Conservation (phyloP, 768 basidiomycete species). For the Paxillus ammoniavirescens region DNA sequence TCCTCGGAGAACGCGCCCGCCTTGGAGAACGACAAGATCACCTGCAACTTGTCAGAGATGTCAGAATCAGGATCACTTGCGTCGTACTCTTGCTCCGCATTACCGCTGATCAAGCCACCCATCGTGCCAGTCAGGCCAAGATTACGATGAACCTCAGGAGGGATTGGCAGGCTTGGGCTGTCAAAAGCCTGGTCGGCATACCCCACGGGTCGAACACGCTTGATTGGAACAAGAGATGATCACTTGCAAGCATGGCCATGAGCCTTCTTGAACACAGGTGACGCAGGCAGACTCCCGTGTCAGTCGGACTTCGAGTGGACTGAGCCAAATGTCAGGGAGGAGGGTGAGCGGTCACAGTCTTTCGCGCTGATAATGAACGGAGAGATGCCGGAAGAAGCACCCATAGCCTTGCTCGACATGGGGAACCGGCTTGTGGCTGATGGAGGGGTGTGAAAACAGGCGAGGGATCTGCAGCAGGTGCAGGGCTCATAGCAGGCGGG, state of each 20-base stretch:
- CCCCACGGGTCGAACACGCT: constrained; percentile 3
- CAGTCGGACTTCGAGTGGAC: constrained; percentile 31
- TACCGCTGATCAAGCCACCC: constrained; percentile 55
- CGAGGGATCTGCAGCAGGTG: constrained; percentile 54
- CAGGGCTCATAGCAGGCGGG: constrained; percentile 57
- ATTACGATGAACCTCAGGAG: constrained; percentile 51
- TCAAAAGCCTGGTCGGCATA: constrained; percentile 6
- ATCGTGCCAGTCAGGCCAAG: constrained; percentile 70
- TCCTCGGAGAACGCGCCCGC: constrained; percentile 48
- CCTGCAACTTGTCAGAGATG: constrained; percentile 75
- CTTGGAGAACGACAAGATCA: constrained; percentile 50
- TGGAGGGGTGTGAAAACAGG: constrained; percentile 59
- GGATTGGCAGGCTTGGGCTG: constrained; percentile 37
- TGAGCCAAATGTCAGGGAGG: constrained; percentile 38
- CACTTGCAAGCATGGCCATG: constrained; percentile 20
- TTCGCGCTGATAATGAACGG: constrained; percentile 21
- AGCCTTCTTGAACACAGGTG: constrained; percentile 37
- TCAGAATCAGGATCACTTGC: constrained; percentile 71
- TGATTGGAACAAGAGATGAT: constrained; percentile 23
- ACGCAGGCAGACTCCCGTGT: constrained; percentile 18
- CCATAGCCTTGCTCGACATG: constrained; percentile 15
- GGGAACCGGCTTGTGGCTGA: constrained; percentile 37
- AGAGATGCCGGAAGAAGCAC: constrained; percentile 23
- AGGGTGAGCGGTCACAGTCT: constrained; percentile 28
- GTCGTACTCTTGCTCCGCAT: constrained; percentile 45